Evolutionary conservation across 257 asterid genomes (phyloP).

Genomic region (Lantana camara): DNA sequence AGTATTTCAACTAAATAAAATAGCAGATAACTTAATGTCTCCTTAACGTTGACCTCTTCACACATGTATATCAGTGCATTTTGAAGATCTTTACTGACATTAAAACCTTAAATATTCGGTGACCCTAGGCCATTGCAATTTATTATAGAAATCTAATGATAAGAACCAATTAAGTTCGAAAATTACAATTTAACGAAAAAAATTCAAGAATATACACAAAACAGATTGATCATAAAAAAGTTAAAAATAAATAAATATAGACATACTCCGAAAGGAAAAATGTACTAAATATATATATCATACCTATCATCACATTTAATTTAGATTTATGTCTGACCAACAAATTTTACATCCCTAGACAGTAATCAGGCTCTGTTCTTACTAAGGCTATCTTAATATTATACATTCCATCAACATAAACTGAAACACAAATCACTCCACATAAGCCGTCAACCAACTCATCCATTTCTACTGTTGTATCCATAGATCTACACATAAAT

Average conservation of each 20-base stretch:
- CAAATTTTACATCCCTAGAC: background rate
- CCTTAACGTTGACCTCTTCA: background rate
- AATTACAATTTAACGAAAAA: slow-evolving; percentile 2
- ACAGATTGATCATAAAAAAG: slow-evolving; percentile 1
- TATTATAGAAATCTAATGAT: background rate
- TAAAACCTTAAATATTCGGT: slow-evolving; percentile 5
- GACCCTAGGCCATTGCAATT: slow-evolving; percentile 20
- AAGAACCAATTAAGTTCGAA: background rate
- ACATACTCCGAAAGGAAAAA: background rate
- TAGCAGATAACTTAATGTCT: no score
- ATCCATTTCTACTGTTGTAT: slow-evolving; percentile 14
- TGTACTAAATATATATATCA: no score
- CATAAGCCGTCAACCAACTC: no score
- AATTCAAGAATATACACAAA: slow-evolving; percentile 15
- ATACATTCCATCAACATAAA: slow-evolving; percentile 8
- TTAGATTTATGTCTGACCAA: background rate
- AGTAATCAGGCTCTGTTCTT: background rate
- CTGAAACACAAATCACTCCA: slow-evolving; percentile 20
- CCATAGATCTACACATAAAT: slow-evolving; percentile 30
- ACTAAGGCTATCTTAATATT: background rate
- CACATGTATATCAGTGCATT: background rate
- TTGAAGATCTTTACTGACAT: background rate
- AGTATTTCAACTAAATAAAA: no score
- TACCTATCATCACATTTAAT: background rate
- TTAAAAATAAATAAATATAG: background rate